Evolutionary conservation across 2,329 filamentous ascomycete genomes (phyloP).

Genomic region (Ophiostoma ips): DNA sequence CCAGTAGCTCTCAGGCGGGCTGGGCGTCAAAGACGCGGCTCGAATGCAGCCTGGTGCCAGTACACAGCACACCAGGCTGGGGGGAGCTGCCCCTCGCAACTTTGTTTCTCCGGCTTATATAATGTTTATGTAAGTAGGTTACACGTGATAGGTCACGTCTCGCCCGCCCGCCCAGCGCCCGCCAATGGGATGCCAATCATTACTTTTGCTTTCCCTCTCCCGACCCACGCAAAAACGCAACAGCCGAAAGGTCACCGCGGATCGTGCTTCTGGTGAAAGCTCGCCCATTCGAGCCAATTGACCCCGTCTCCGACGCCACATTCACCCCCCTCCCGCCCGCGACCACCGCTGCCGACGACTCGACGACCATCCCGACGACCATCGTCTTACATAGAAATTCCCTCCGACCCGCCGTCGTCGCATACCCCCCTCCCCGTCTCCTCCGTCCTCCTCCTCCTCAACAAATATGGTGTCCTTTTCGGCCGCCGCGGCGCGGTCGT

Average conservation of each 20-base stretch:
- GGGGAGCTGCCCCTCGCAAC: conserved; percentile 9
- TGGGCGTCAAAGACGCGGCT: conserved; percentile 24
- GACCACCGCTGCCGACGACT: not conserved
- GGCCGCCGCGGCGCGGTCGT: conserved; percentile 41
- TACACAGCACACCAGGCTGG: not conserved
- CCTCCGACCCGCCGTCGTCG: not conserved
- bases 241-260: conserved; percentile 9
- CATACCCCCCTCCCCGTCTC: not conserved
- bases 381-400: not conserved
- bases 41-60: conserved; percentile 25
- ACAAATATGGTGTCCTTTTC: conserved; percentile 12
- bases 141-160: conserved; percentile 2
- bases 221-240: conserved; percentile 11
- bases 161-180: not conserved
- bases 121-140: not conserved
- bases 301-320: conserved; percentile 3
- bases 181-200: conserved; percentile 14
- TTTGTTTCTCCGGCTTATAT: conserved; percentile 9
- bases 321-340: too few species aligned
- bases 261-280: conserved; percentile 7
- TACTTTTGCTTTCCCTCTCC: conserved; percentile 8
- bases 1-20: conserved; percentile 5
- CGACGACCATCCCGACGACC: not conserved
- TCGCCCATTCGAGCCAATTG: conserved; percentile 12
- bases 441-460: not conserved